Evolutionary conservation across 768 basidiomycete genomes (phyloP).

Genomic region (Lanmaoa pseudosensibilis): DNA sequence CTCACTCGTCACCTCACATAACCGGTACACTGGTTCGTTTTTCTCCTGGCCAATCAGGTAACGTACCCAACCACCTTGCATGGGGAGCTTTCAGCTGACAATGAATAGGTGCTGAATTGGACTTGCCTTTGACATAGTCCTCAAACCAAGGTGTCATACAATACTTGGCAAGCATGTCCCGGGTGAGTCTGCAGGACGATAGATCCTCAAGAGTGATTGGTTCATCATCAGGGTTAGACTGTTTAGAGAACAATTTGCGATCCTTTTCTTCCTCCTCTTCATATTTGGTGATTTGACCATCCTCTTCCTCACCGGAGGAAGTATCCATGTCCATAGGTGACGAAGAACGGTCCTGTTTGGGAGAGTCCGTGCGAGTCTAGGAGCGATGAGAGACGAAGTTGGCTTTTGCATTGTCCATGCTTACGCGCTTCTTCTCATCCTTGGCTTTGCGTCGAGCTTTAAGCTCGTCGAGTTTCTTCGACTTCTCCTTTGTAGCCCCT

Average conservation of each 20-base stretch:
- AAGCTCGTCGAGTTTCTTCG: constrained; percentile 75
- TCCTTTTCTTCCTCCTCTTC: constrained; percentile 75
- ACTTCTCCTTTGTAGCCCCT: constrained; percentile 80
- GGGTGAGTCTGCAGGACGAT: constrained; percentile 58
- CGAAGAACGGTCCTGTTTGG: constrained; percentile 69
- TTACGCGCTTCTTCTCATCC: constrained; percentile 81
- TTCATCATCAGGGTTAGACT: constrained; percentile 41
- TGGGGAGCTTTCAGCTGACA: constrained; percentile 5
- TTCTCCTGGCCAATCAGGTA: constrained; percentile 71
- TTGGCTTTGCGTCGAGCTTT: constrained; percentile 87
- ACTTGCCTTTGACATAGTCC: constrained; percentile 72
- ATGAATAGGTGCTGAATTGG: background rate
- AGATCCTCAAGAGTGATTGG: constrained; percentile 60
- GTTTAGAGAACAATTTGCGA: constrained; percentile 48
- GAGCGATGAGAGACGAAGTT: constrained; percentile 11
- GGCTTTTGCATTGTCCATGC: constrained; percentile 20
- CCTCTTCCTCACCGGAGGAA: constrained; percentile 73
- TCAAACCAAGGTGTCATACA: constrained; percentile 83
- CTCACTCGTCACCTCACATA: constrained; percentile 79
- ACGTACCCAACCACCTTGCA: constrained; percentile 80
- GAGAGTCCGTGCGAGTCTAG: constrained; percentile 53
- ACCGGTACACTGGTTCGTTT: constrained; percentile 66
- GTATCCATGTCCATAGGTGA: constrained; percentile 87
- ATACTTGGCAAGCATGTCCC: constrained; percentile 70
- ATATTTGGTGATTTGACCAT: constrained; percentile 71